Conservation (phyloP, 495 filamentous ascomycete genomes). For the Delitschia confertaspora region DNA sequence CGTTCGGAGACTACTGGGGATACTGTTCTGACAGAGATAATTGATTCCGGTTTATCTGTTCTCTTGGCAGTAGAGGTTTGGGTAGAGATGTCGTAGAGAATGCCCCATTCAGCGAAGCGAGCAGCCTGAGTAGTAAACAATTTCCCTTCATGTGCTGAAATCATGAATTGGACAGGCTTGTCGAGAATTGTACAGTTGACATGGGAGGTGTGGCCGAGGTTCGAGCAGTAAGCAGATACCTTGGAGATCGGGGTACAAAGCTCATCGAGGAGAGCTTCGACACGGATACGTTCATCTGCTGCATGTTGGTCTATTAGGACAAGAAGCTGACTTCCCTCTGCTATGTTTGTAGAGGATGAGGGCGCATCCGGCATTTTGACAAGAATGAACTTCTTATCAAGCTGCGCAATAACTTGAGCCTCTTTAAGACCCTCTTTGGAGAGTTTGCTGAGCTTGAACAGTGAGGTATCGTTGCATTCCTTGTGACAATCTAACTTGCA, state of each 20-base stretch:
- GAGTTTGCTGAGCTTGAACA: constrained; percentile 45
- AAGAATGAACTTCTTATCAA: constrained; percentile 86
- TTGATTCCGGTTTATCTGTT: constrained; percentile 12
- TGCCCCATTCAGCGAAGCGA: constrained; percentile 64
- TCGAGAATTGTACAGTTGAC: constrained; percentile 30
- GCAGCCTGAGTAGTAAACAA: constrained; percentile 46
- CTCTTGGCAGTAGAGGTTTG: constrained; percentile 3
- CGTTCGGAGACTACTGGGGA: constrained; percentile 66
- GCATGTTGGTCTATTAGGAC: constrained; percentile 91
- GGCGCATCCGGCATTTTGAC: constrained; percentile 41
- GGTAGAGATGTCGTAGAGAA: constrained; percentile 45
- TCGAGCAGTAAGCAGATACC: constrained; percentile 12
- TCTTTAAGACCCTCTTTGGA: constrained; percentile 54
- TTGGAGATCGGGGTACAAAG: constrained; percentile 33
- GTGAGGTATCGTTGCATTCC: constrained; percentile 28
- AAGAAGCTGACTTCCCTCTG: constrained; percentile 35
- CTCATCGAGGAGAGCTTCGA: constrained; percentile 59
- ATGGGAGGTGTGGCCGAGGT: constrained; percentile 21
- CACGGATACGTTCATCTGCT: constrained; percentile 76
- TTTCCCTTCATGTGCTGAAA: constrained; percentile 48
- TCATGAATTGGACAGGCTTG: constrained; percentile 53
- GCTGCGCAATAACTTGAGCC: constrained; percentile 66
- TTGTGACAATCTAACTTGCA: constrained; percentile 27
- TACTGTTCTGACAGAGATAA: constrained; percentile 48
- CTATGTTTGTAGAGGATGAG: constrained; percentile 1